Percentiles rank a stretch among this genome's conserved stretches.
phyloP scores from a whole-genome alignment of 441 rosid species.

The Cnidoscolus chayamansa region DNA sequence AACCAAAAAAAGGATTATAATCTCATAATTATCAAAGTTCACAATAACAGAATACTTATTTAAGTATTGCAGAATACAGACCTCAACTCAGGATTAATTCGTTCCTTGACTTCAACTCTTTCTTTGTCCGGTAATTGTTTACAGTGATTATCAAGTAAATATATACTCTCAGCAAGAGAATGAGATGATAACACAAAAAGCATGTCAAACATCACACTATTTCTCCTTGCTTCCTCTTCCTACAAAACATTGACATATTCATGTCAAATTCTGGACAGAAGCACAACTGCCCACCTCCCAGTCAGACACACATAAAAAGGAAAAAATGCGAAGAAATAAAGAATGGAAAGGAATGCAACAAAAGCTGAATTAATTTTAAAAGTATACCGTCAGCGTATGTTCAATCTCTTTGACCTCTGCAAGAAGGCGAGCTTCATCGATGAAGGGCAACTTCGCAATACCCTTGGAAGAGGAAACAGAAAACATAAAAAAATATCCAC shows the following conservation, averaged over 20 bases:
- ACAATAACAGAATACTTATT: background rate
- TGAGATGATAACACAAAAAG: constrained; percentile 73
- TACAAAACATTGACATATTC: constrained; percentile 27
- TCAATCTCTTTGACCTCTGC: constrained; percentile 63
- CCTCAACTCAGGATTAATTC: constrained; percentile 70
- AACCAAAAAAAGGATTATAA: background rate
- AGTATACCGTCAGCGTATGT: constrained; percentile 65
- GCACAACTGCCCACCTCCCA: too few species aligned
- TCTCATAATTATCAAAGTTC: constrained; percentile 1
- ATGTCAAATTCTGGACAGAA: background rate
- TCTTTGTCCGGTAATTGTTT: constrained; percentile 47
- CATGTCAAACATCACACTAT: constrained; percentile 68
- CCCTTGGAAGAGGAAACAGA: constrained; percentile 47
- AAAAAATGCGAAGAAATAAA: background rate
- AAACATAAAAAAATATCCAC: constrained; percentile 3
- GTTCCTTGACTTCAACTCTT: constrained; percentile 44
- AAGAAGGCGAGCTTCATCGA: constrained; percentile 84
- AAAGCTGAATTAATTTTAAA: constrained; percentile 11
- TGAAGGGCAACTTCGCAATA: constrained; percentile 85
- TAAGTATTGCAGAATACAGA: constrained; percentile 33
- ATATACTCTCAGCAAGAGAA: constrained; percentile 67
- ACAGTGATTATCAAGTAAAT: constrained; percentile 59
- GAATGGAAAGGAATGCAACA: background rate
- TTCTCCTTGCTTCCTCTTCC: constrained; percentile 84
- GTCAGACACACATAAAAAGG: background rate